phyloP scores from a whole-genome alignment of 441 rosid species.

The Pelargonium myrrhifolium region DNA sequence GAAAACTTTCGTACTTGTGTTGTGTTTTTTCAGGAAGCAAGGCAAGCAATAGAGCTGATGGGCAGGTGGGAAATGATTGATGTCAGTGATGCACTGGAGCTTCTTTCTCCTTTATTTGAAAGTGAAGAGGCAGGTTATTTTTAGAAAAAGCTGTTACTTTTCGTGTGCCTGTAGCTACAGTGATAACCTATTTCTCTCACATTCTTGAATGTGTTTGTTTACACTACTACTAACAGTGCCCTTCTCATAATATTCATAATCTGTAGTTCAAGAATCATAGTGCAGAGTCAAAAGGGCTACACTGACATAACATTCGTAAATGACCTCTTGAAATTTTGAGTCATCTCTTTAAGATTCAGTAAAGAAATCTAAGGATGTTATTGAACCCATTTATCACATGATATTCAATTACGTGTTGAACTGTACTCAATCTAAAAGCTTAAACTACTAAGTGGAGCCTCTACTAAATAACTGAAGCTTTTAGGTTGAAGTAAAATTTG shows the following conservation, averaged over 20 bases:
- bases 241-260: neutral
- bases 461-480: too few relatives aligned
- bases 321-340: neutral
- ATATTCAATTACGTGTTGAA: too few relatives aligned
- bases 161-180: neutral
- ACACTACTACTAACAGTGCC: neutral
- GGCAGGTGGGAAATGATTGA: constrained; percentile 90
- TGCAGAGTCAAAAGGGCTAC: neutral
- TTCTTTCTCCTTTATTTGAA: constrained; percentile 88
- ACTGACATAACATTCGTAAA: neutral
- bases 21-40: constrained; percentile 76
- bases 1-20: constrained; percentile 26
- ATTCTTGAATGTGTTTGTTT: neutral
- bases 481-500: too few relatives aligned
- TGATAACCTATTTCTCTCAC: neutral
- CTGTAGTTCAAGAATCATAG: neutral
- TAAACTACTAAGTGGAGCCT: too few relatives aligned
- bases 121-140: constrained; percentile 75
- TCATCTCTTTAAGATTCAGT: neutral
- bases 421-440: too few relatives aligned
- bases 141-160: constrained; percentile 14
- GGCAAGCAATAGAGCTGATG: constrained; percentile 90
- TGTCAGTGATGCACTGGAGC: constrained; percentile 91
- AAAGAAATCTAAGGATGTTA: too few relatives aligned
- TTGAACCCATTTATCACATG: too few relatives aligned